phyloP scores from a whole-genome alignment of 1,284 basidiomycete species.

The Cryptococcus neoformans region DNA sequence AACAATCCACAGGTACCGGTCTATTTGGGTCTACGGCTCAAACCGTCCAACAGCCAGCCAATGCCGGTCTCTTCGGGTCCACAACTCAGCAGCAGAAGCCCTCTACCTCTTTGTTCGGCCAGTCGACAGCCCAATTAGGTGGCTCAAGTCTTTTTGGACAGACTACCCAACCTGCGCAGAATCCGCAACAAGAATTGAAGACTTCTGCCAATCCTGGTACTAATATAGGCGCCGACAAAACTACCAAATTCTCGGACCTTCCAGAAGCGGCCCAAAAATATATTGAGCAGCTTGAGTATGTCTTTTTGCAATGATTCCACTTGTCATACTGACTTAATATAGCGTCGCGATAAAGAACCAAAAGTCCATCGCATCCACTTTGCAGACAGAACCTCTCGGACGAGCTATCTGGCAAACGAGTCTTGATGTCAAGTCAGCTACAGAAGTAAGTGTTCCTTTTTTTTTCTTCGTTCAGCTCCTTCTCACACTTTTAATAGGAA shows the following conservation, averaged over 20 bases:
- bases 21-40: constrained; percentile 21
- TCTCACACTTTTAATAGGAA: constrained; percentile 20
- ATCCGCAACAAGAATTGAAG: constrained; percentile 19
- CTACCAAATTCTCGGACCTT: constrained; percentile 40
- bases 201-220: constrained; percentile 11
- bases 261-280: constrained; percentile 36
- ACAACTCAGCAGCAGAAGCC: constrained; percentile 8
- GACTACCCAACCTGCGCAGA: constrained; percentile 15
- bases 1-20: constrained; percentile 5
- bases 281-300: constrained; percentile 44
- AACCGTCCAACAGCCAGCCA: constrained; percentile 1
- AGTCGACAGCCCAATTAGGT: constrained; percentile 6
- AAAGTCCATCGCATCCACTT: constrained; percentile 28
- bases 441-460: constrained; percentile 22
- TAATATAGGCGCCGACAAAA: constrained; percentile 26
- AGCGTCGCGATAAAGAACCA: constrained; percentile 36
- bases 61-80: constrained; percentile 11
- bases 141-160: constrained; percentile 18
- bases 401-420: constrained; percentile 42
- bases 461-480: not conserved
- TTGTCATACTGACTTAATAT: constrained; percentile 1
- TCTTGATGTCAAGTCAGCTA: constrained; percentile 34
- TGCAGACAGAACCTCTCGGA: constrained; percentile 32
- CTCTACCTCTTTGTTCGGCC: constrained; percentile 9
- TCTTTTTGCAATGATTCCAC: not conserved